These are phyloP conservation scores for Ascochyta viciae-villosae DNA, from an alignment of 2,329 filamentous ascomycete species.

Conservation along the genomic window DNA sequence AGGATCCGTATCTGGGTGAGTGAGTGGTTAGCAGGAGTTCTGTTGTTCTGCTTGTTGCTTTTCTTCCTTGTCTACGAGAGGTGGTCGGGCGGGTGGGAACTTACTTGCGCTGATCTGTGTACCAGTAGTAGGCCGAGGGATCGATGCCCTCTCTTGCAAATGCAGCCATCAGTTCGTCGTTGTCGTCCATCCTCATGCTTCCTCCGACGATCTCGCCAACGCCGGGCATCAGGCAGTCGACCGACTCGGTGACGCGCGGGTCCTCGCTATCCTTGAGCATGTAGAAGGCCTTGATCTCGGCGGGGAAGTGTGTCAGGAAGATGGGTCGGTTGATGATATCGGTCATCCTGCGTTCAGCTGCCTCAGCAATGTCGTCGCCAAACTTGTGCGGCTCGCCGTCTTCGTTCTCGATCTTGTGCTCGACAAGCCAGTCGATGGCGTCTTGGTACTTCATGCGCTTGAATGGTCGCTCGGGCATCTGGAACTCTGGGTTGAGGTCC, in stretches of 20 bases:
- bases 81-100: slow-evolving; percentile 47
- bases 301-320: slow-evolving; percentile 95
- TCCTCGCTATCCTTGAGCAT: slow-evolving; percentile 90
- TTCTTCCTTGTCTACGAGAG: too few relatives aligned
- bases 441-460: slow-evolving; percentile 94
- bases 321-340: slow-evolving; percentile 95
- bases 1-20: slow-evolving; percentile 77
- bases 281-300: slow-evolving; percentile 98
- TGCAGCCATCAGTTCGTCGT: slow-evolving; percentile 82
- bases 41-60: too few relatives aligned
- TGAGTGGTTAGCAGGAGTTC: slow-evolving; percentile 25
- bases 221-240: slow-evolving; percentile 87
- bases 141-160: slow-evolving; percentile 89
- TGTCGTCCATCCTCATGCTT: slow-evolving; percentile 93
- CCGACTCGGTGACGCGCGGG: slow-evolving; percentile 85
- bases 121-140: slow-evolving; percentile 93
- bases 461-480: slow-evolving; percentile 83
- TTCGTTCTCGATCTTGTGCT: slow-evolving; percentile 91
- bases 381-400: slow-evolving; percentile 89
- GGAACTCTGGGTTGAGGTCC: slow-evolving; percentile 89
- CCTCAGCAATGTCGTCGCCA: slow-evolving; percentile 97
- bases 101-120: slow-evolving; percentile 94
- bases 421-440: slow-evolving; percentile 90
- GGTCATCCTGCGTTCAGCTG: slow-evolving; percentile 95
- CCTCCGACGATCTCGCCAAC: slow-evolving; percentile 98